Percentiles rank a stretch among this genome's conserved stretches.
Conservation (phyloP, 2,329 filamentous ascomycete species). For the Dothistroma septosporum region DNA sequence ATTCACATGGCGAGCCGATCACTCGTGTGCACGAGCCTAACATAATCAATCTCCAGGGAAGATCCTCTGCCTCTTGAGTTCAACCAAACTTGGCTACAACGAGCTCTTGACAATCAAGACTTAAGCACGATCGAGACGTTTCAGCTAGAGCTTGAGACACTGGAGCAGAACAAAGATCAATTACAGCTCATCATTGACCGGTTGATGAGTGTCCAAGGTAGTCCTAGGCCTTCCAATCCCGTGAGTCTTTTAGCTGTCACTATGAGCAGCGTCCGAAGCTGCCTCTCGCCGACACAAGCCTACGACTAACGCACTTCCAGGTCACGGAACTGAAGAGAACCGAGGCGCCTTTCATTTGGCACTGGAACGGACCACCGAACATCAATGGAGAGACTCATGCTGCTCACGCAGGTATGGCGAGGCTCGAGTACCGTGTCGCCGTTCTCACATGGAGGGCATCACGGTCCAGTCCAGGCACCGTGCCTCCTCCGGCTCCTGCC, state of each 20-base stretch:
- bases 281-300: too few relatives aligned
- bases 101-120: slow-evolving; percentile 24
- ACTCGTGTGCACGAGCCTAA: background rate
- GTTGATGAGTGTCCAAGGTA: slow-evolving; percentile 26
- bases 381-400: slow-evolving; percentile 40
- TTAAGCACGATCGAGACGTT: slow-evolving; percentile 28
- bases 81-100: slow-evolving; percentile 24
- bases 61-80: slow-evolving; percentile 27
- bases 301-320: background rate
- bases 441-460: slow-evolving; percentile 37
- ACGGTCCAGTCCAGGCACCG: background rate
- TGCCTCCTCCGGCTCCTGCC: too few relatives aligned
- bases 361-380: slow-evolving; percentile 47
- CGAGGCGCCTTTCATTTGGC: slow-evolving; percentile 27
- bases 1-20: background rate
- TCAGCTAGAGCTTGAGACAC: slow-evolving; percentile 43
- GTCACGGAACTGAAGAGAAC: slow-evolving; percentile 15
- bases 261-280: too few relatives aligned
- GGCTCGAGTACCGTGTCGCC: slow-evolving; percentile 45
- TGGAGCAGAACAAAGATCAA: slow-evolving; percentile 45
- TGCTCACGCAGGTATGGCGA: slow-evolving; percentile 41
- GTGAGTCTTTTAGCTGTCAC: background rate
- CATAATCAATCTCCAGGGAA: slow-evolving; percentile 19
- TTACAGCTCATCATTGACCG: slow-evolving; percentile 43
- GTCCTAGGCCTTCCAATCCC: slow-evolving; percentile 1